phyloP scores from a whole-genome alignment of 2,329 filamentous ascomycete genomes.

The Bipolaris bicolor region DNA sequence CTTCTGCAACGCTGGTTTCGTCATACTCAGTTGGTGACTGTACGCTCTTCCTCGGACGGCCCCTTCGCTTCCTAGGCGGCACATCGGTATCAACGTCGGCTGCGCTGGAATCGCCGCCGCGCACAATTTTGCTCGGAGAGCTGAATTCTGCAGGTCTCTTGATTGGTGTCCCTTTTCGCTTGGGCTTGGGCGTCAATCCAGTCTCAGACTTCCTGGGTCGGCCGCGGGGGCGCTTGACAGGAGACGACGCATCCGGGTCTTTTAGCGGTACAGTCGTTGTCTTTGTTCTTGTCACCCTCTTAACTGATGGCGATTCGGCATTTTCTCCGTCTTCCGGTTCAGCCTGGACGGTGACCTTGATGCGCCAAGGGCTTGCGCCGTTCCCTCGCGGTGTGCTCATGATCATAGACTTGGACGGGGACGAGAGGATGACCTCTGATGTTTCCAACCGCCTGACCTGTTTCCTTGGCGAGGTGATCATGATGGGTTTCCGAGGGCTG shows the following conservation, averaged over 20 bases:
- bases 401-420: conserved; percentile 55
- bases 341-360: conserved; percentile 58
- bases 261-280: conserved; percentile 53
- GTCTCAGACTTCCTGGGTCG: conserved; percentile 47
- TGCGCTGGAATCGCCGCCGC: conserved; percentile 25
- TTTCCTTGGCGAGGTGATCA: conserved; percentile 41
- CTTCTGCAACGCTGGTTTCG: conserved; percentile 16
- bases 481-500: conserved; percentile 31
- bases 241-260: conserved; percentile 45
- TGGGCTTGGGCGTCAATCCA: conserved; percentile 33
- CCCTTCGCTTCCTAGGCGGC: conserved; percentile 39
- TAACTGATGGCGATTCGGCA: conserved; percentile 37
- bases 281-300: conserved; percentile 36
- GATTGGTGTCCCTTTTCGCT: conserved; percentile 43
- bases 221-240: conserved; percentile 46
- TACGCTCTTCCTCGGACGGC: conserved; percentile 43
- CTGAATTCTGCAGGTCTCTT: conserved; percentile 35
- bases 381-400: conserved; percentile 50
- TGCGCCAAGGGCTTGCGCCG: conserved; percentile 55
- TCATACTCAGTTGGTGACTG: conserved; percentile 29
- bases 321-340: conserved; percentile 49
- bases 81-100: conserved; percentile 35
- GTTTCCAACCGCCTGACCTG: conserved; percentile 27
- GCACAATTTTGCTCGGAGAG: conserved; percentile 26
- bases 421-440: conserved; percentile 33